Conservation (phyloP, 2,329 filamentous ascomycete genomes). For the Hyphodiscus sp. region DNA sequence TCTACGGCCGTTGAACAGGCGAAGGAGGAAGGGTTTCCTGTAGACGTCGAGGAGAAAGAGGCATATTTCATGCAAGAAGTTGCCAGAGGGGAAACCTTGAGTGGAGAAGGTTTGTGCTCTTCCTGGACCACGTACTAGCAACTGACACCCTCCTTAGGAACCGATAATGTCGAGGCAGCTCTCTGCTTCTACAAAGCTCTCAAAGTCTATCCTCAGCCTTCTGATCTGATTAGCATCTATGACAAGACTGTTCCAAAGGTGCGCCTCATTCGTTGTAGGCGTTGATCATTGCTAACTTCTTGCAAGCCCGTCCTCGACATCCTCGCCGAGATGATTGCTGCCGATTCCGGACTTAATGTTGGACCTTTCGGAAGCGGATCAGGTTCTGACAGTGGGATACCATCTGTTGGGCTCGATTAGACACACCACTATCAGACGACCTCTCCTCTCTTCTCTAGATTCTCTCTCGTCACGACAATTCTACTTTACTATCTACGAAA, state of each 20-base stretch:
- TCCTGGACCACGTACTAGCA: not conserved
- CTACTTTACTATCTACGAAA: constrained; percentile 9
- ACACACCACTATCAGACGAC: constrained; percentile 5
- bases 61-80: constrained; percentile 96
- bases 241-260: constrained; percentile 98
- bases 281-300: constrained; percentile 12
- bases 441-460: constrained; percentile 13
- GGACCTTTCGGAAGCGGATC: constrained; percentile 31
- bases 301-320: constrained; percentile 82
- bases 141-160: constrained; percentile 39
- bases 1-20: constrained; percentile 70
- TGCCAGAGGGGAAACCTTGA: constrained; percentile 77
- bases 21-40: constrained; percentile 86
- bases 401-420: constrained; percentile 28
- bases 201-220: constrained; percentile 94
- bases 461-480: constrained; percentile 7
- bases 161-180: constrained; percentile 72
- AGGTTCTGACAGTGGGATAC: constrained; percentile 27
- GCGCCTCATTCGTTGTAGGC: constrained; percentile 18
- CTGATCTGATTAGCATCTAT: constrained; percentile 92
- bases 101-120: constrained; percentile 63
- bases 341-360: constrained; percentile 69
- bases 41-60: constrained; percentile 87
- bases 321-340: constrained; percentile 95
- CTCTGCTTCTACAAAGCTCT: constrained; percentile 97